Evolutionary conservation across 139 green algal species (phyloP), one percentile per base, ranked within the genome.

Genomic region (Chlorokybus atmophyticus): DNA sequence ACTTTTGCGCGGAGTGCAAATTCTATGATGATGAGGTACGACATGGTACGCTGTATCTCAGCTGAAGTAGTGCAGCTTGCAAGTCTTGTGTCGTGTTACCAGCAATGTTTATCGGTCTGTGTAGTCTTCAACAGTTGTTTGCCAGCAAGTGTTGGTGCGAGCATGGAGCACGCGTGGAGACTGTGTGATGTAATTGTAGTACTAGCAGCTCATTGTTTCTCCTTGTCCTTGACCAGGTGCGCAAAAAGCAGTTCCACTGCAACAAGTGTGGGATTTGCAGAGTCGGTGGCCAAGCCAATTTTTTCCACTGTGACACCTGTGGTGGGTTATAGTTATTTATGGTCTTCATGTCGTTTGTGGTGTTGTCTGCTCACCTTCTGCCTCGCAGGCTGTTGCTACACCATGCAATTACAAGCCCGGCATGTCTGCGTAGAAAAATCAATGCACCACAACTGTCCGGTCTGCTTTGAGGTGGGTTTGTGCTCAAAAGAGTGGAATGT

Each of bases 211-310:
- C n/a, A n/a, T n/a, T n/a, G n/a, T n/a, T n/a, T n/a, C n/a, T n/a
- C n/a, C n/a, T n/a, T n/a, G n/a, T n/a, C n/a, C n/a, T n/a, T n/a
- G n/a, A n/a, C n/a, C 78, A 89, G 58, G 30, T 74, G 0, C 44
- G 40, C 35, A 94, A 93, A 70, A 38, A 85, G 67, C 81, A 90
- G 53, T 94, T 86, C 62, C 87, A 95, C 75, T 95, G 87, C 55
- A 62, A 82, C 49, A 59, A 82, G 29, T 88, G 83, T 53, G 82
- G 76, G 62, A 91, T 93, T 52, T 90, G 84, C 76, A 71, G 86
- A 4, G 84, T 94, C 7, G 87, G 87, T 24, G 87, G 87, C 2
- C 59, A 71, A 0, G 66, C 84, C 0, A 86, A 90, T 60, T 94
- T 84, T 68, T 94, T 93, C 70, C 87, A 94, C 79, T 94, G 87